These are phyloP conservation scores for Pythium sukuiense DNA, from an alignment of 352 stramenopile genomes.

Conservation along the genomic window DNA sequence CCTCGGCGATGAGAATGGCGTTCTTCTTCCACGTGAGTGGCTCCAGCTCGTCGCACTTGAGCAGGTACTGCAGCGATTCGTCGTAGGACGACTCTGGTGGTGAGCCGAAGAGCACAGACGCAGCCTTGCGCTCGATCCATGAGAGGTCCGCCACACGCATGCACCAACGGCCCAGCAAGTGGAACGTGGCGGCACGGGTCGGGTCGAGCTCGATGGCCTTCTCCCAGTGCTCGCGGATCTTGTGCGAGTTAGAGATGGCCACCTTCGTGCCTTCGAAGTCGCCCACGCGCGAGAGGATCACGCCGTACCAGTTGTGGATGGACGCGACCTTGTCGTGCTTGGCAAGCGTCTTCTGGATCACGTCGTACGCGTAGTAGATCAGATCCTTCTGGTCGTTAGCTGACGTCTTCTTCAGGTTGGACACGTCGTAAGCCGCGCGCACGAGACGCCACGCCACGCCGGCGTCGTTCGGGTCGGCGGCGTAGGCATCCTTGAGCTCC, in stretches of 20 bases:
- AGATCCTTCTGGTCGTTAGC: slow-evolving; percentile 37
- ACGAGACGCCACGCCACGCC: slow-evolving; percentile 36
- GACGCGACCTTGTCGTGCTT: slow-evolving; percentile 51
- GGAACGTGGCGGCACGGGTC: slow-evolving; percentile 66
- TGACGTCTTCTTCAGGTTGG: slow-evolving; percentile 30
- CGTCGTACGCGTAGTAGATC: slow-evolving; percentile 52
- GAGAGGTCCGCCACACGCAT: slow-evolving; percentile 82
- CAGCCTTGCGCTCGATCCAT: slow-evolving; percentile 86
- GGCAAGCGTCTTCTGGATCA: slow-evolving; percentile 48
- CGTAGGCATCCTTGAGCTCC: slow-evolving; percentile 58
- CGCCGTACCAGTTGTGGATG: slow-evolving; percentile 86
- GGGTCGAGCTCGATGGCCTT: slow-evolving; percentile 77
- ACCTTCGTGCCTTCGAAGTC: slow-evolving; percentile 88
- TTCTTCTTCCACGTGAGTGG: slow-evolving; percentile 87
- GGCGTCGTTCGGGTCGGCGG: slow-evolving; percentile 30
- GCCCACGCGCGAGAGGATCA: slow-evolving; percentile 81
- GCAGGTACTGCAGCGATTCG: slow-evolving; percentile 72
- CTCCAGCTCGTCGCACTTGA: slow-evolving; percentile 73
- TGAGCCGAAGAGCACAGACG: slow-evolving; percentile 76
- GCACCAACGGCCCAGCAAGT: slow-evolving; percentile 82
- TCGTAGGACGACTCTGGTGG: slow-evolving; percentile 82
- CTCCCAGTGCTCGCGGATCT: slow-evolving; percentile 82
- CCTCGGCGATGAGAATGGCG: slow-evolving; percentile 74
- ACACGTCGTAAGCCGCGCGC: slow-evolving; percentile 41
- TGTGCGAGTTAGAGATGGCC: slow-evolving; percentile 79